Conservation (phyloP, 805 yeast genomes). For the Lipomyces yamadae region DNA sequence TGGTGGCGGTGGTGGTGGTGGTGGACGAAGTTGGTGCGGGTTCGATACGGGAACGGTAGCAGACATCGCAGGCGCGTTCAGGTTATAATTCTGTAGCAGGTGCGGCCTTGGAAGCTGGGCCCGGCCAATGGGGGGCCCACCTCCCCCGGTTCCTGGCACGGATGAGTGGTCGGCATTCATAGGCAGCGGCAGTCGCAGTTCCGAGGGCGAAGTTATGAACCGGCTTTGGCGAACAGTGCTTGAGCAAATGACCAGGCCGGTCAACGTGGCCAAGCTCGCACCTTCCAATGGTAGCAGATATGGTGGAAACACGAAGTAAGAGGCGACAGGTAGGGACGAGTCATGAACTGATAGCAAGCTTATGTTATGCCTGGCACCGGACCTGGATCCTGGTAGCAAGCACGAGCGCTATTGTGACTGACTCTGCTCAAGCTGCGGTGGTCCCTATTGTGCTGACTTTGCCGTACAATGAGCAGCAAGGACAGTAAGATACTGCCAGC, state of each 20-base stretch:
- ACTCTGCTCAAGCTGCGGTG: not conserved
- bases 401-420: not conserved
- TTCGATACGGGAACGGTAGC: not conserved
- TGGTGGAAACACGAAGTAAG: too few relatives aligned
- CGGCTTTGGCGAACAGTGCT: not conserved
- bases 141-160: too few relatives aligned
- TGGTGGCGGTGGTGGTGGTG: not conserved
- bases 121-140: not conserved
- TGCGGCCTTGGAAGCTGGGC: constrained; percentile 8
- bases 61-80: not conserved
- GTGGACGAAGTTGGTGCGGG: not conserved
- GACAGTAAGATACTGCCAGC: not conserved
- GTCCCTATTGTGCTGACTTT: not conserved
- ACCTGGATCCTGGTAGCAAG: not conserved
- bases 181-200: not conserved
- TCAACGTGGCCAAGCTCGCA: too few relatives aligned
- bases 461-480: not conserved
- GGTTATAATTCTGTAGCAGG: not conserved
- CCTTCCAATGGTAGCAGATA: too few relatives aligned
- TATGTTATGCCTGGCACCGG: not conserved
- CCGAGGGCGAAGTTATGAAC: not conserved
- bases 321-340: too few relatives aligned
- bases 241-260: too few relatives aligned
- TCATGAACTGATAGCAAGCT: not conserved
- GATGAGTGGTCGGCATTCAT: constrained; percentile 5